Conservation (phyloP, 345 rosid genomes). For the Excoecaria agallocha region DNA sequence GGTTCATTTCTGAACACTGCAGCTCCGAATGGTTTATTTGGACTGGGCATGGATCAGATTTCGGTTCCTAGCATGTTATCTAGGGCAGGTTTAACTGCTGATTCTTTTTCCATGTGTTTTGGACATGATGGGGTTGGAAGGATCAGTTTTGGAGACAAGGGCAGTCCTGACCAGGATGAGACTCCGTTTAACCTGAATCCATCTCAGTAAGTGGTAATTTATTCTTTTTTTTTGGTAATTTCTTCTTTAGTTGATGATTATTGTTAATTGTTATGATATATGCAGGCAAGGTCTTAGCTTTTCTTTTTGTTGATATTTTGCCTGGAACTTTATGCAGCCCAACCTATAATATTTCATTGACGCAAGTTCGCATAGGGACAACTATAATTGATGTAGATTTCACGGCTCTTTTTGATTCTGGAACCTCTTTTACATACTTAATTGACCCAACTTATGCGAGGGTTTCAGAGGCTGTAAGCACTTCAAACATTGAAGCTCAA, state of each 20-base stretch:
- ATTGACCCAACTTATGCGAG: constrained; percentile 54
- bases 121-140: constrained; percentile 79
- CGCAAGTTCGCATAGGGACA: constrained; percentile 66
- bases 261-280: background rate
- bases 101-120: constrained; percentile 93
- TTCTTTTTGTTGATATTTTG: constrained; percentile 8
- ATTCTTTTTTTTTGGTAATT: constrained; percentile 40
- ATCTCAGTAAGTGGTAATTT: constrained; percentile 71
- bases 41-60: constrained; percentile 86
- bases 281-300: constrained; percentile 5
- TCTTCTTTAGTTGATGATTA: constrained; percentile 30
- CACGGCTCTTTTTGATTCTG: constrained; percentile 72
- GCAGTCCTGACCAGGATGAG: constrained; percentile 78
- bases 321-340: constrained; percentile 52
- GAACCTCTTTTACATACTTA: constrained; percentile 86
- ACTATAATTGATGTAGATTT: constrained; percentile 47
- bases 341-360: constrained; percentile 57
- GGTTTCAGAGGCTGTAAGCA: constrained; percentile 60
- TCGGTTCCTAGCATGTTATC: constrained; percentile 85
- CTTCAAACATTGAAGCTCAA: constrained; percentile 4
- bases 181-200: constrained; percentile 74
- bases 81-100: constrained; percentile 58
- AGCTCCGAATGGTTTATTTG: constrained; percentile 80
- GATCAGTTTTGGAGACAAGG: constrained; percentile 86
- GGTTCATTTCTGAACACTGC: constrained; percentile 90